Base-by-base conservation (phyloP, 1,139 yeast species). In the Candida frijolesensis region DNA sequence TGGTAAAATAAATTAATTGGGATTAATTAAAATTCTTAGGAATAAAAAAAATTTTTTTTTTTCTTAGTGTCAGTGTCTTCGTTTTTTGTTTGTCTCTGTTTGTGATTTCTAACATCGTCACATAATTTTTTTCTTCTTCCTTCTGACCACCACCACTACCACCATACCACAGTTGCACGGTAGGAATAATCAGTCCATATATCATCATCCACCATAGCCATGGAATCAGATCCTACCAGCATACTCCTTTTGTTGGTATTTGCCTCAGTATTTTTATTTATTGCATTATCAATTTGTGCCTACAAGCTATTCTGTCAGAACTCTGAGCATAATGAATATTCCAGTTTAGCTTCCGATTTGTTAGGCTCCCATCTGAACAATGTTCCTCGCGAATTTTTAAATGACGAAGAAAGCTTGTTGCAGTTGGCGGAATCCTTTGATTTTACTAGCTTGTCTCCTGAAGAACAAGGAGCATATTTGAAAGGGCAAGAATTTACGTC, bases 391-490 rank as follows among this genome's bases (percentile, higher is more conserved):
- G 80, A 72, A 51, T 76, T 71, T 53, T 58, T 76, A 22, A 74
- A 75, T 55, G 80, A 76, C 55, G 78, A 74, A 48, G 79, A 75
- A 54, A 57, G 75, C 3, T 60, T 76, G 39, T 53, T 52, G 10
- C 68, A 66, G 16, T 62, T 76, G 47, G 71, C 75, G 0, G 71
- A 73, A 22, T 73, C 72, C 44, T 74, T 60, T 54, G 77, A 74
- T 50, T 75, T 68, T 55, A 63, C 71, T 12, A 58, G 60, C 15
- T 61, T 76, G 29, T 69, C 78, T 1, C 80, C 80, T 2, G 80
- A 76, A 54, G 81, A 76, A 51, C 80, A 75, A 54, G 55, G 61
- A 4, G 65, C 74, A 14, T 75, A 69, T 54, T 54, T 68, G 30
- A 62, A 58, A 48, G 76, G 74, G 3, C 71, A 74, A 52, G 73